Percentiles rank a stretch among this genome's conserved stretches.
Evolutionary conservation across 257 asterid genomes (phyloP).

Genomic region (Solanum clarkiae): DNA sequence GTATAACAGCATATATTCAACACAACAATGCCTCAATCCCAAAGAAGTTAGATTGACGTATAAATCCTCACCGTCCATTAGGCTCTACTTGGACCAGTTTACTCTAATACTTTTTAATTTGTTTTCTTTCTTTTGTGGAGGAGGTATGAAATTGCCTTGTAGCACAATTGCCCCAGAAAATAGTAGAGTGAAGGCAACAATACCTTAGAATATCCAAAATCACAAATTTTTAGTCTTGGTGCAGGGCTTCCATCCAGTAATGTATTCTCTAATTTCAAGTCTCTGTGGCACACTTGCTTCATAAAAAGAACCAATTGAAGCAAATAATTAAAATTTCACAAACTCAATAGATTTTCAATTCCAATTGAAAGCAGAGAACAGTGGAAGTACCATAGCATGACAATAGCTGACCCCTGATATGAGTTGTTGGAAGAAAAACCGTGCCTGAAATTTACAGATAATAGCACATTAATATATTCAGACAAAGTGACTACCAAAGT

Average conservation of each 20-base stretch:
- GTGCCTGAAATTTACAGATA: conserved; percentile 39
- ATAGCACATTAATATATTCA: background rate
- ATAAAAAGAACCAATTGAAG: background rate
- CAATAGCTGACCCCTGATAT: conserved; percentile 98
- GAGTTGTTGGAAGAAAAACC: conserved; percentile 96
- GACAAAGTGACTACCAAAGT: background rate
- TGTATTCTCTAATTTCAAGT: conserved; percentile 88
- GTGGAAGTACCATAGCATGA: conserved; percentile 72
- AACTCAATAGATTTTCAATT: background rate
- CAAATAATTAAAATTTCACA: background rate
- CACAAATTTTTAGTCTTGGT: conserved; percentile 91
- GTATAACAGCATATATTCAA: background rate
- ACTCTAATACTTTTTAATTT: background rate
- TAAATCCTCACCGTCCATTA: background rate
- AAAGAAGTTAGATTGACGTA: background rate
- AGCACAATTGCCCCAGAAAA: background rate
- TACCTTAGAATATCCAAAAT: conserved; percentile 98
- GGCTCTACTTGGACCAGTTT: background rate
- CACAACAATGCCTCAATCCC: background rate
- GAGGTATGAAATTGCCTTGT: background rate
- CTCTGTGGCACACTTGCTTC: conserved; percentile 98
- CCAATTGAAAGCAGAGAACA: background rate
- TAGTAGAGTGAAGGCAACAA: background rate
- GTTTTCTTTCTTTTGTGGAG: background rate
- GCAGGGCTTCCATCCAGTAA: conserved; percentile 91